Percentiles rank a stretch among this genome's conserved stretches.
phyloP scores from a whole-genome alignment of 352 stramenopile species.

The Globisporangium yorkense region DNA sequence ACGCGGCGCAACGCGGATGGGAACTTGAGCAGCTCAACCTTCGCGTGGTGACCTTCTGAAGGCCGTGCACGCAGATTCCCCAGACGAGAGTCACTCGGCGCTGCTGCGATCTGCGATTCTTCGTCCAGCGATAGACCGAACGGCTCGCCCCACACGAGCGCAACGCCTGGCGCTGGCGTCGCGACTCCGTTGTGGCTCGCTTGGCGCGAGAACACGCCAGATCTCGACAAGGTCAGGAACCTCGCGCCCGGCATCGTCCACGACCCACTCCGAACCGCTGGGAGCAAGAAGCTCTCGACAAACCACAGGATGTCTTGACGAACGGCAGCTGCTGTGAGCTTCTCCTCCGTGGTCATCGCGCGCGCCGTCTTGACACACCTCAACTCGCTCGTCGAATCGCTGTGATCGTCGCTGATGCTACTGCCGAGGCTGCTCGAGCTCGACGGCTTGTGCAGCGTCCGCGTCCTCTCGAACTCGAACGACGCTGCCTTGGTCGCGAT shows the following conservation, averaged over 20 bases:
- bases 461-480: slow-evolving; percentile 12
- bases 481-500: slow-evolving; percentile 22
- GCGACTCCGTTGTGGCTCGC: background rate
- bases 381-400: slow-evolving; percentile 4
- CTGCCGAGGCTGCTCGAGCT: slow-evolving; percentile 13
- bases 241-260: slow-evolving; percentile 25
- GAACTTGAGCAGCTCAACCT: slow-evolving; percentile 36
- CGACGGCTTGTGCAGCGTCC: background rate
- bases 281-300: slow-evolving; percentile 47
- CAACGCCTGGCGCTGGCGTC: slow-evolving; percentile 32
- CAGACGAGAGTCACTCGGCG: slow-evolving; percentile 17
- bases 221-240: slow-evolving; percentile 6
- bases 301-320: slow-evolving; percentile 32
- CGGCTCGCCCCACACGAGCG: slow-evolving; percentile 50
- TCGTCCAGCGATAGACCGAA: slow-evolving; percentile 65
- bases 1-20: slow-evolving; percentile 49
- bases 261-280: slow-evolving; percentile 25
- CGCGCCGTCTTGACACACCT: slow-evolving; percentile 9
- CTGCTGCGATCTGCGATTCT: slow-evolving; percentile 25
- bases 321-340: slow-evolving; percentile 5
- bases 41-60: background rate
- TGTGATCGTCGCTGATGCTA: slow-evolving; percentile 10
- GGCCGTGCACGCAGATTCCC: slow-evolving; percentile 5
- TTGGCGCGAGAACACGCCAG: background rate
- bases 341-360: slow-evolving; percentile 10